Evolutionary conservation across 768 basidiomycete species (phyloP), one percentile per base, ranked within the genome.

Genomic region (Boletus rubroflammeus): DNA sequence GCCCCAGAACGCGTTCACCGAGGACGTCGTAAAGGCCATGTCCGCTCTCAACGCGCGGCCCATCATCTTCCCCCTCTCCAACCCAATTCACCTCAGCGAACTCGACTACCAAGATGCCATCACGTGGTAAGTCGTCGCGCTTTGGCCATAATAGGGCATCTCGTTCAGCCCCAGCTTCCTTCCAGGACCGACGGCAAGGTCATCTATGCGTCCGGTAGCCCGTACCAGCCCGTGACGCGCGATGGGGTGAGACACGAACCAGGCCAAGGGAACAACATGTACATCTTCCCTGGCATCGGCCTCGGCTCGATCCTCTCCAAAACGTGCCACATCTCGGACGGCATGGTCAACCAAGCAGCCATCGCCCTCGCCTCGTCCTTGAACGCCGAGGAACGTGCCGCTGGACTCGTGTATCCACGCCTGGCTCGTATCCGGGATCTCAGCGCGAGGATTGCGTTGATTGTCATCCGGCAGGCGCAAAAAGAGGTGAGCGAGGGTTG

Each of bases 241-340:
- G 67, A 78, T 32, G 81, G 80, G 25, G 78, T 73, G 42, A 56
- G 61, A 0, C 73, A 81, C 56, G 82, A 85, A 57, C 81, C 89
- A 1, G 86, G 85, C 0, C 89, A 91, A 67, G 87, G 88, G 10
- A 91, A 91, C 70, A 91, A 90, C 71, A 86, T 89, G 84, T 84
- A 84, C 68, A 82, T 83, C 61, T 83, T 82, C 70, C 80, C 79
- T 17, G 78, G 79, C 17, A 71, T 88, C 53, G 87, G 86, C 1
- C 71, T 87, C 55, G 86, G 86, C 5, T 62, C 80, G 9, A 82
- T 86, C 60, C 72, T 87, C 40, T 74, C 81, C 57, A 76, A 79
- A 59, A 77, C 85, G 3, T 74, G 67, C 15, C 79, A 78, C 50
- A 76, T 90, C 49, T 86, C 88, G 19, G 83, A 86, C 52, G 64